Conservation (phyloP, 305 asterid genomes). For the Fraxinus greggii region DNA sequence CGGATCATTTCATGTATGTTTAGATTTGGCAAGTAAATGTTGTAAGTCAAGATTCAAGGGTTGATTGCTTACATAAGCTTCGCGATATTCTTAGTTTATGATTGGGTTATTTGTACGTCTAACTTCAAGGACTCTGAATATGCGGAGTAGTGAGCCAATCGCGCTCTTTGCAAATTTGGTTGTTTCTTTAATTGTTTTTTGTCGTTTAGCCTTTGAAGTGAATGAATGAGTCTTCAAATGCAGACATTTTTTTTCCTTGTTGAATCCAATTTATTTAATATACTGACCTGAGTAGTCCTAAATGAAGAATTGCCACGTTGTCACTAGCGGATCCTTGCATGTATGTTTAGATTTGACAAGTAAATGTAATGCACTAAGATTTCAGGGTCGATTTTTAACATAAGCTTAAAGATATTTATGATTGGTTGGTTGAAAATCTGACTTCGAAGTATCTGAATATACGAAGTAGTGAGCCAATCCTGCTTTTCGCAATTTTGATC, state of each 20-base stretch:
- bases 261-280: background rate
- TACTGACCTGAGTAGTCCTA: background rate
- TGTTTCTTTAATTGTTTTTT: constrained; percentile 2
- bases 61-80: constrained; percentile 7
- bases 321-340: background rate
- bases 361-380: background rate
- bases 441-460: background rate
- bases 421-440: background rate
- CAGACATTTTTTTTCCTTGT: background rate
- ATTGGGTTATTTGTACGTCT: background rate
- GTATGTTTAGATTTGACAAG: constrained; percentile 8
- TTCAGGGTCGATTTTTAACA: constrained; percentile 8
- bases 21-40: constrained; percentile 1
- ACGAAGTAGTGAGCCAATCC: background rate
- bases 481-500: background rate
- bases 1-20: constrained; percentile 2
- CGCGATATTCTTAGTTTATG: constrained; percentile 10
- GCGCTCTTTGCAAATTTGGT: background rate
- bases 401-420: constrained; percentile 14
- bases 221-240: constrained; percentile 5
- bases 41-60: constrained; percentile 9
- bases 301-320: background rate
- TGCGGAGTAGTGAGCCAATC: background rate
- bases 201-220: background rate
- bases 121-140: background rate